Evolutionary conservation across 495 filamentous ascomycete species (phyloP).

Genomic region (Tuber microsphaerosporum): DNA sequence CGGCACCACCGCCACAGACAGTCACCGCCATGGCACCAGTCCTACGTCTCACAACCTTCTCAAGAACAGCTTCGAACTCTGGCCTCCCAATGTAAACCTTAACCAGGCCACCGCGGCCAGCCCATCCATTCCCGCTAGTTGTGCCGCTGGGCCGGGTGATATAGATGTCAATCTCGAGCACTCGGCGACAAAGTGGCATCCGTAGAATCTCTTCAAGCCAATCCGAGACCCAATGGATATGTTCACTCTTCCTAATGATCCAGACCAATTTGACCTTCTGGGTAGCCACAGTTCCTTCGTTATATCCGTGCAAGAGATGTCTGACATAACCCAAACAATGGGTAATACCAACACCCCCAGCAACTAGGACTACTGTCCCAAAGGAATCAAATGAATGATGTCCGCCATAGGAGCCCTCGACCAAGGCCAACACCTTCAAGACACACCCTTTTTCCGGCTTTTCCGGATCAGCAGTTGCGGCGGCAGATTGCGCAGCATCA

Average conservation of each 20-base stretch:
- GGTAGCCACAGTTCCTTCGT: slow-evolving; percentile 66
- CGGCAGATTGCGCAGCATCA: slow-evolving; percentile 49
- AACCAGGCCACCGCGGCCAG: slow-evolving; percentile 63
- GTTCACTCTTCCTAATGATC: slow-evolving; percentile 79
- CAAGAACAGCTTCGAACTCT: slow-evolving; percentile 60
- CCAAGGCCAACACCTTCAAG: slow-evolving; percentile 40
- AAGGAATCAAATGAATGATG: slow-evolving; percentile 80
- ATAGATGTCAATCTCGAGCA: slow-evolving; percentile 78
- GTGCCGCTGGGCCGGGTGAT: slow-evolving; percentile 62
- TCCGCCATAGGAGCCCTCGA: slow-evolving; percentile 84
- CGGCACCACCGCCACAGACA: slow-evolving; percentile 75
- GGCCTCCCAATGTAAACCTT: slow-evolving; percentile 80
- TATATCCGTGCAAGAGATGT: slow-evolving; percentile 66
- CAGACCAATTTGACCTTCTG: slow-evolving; percentile 77
- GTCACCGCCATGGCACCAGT: slow-evolving; percentile 84
- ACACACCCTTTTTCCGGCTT: slow-evolving; percentile 19
- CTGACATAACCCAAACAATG: slow-evolving; percentile 86
- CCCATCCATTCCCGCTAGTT: slow-evolving; percentile 50
- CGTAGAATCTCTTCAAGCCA: slow-evolving; percentile 85
- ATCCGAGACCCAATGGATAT: slow-evolving; percentile 84
- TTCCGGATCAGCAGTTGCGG: slow-evolving; percentile 37
- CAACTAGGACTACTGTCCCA: slow-evolving; percentile 81
- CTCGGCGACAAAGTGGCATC: slow-evolving; percentile 67
- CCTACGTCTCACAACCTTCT: slow-evolving; percentile 67
- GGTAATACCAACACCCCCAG: slow-evolving; percentile 88